Evolutionary conservation across 176 grass and related monocot species (phyloP).

Genomic region (Canna indica): DNA sequence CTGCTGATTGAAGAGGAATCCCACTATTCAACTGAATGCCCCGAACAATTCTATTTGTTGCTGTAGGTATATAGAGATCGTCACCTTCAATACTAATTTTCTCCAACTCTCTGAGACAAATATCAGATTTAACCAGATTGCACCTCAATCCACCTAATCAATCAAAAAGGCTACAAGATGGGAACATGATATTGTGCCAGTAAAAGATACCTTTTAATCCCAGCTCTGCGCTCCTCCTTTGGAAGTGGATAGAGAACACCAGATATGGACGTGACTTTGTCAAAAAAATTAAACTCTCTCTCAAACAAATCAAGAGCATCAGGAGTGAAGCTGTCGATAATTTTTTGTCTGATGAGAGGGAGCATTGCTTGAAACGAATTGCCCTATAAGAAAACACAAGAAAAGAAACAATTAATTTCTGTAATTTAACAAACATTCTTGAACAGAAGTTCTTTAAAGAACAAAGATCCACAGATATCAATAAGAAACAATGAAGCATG

Average conservation of each 20-base stretch:
- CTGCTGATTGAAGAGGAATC: constrained; percentile 94
- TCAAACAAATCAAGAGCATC: constrained; percentile 79
- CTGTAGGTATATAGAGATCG: constrained; percentile 92
- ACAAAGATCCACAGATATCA: too few relatives aligned
- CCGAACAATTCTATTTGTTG: constrained; percentile 84
- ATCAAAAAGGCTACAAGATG: neutral
- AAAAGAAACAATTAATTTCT: neutral
- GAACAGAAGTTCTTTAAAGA: neutral
- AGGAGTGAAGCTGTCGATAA: constrained; percentile 67
- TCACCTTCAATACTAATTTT: constrained; percentile 85
- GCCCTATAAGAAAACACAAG: constrained; percentile 33
- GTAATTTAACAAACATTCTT: neutral
- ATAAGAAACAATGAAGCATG: too few relatives aligned
- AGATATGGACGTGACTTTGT: constrained; percentile 95
- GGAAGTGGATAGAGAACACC: constrained; percentile 92
- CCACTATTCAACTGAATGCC: constrained; percentile 95
- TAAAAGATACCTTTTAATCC: constrained; percentile 65
- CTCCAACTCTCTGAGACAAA: constrained; percentile 70
- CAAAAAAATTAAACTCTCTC: constrained; percentile 88
- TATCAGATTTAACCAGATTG: neutral
- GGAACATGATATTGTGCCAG: neutral
- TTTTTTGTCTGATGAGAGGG: constrained; percentile 67
- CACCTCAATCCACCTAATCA: neutral
- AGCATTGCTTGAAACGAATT: constrained; percentile 78
- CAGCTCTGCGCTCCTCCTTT: constrained; percentile 87